Evolutionary conservation across 2,329 filamentous ascomycete species (phyloP).

Genomic region (Colletotrichum sp.): DNA sequence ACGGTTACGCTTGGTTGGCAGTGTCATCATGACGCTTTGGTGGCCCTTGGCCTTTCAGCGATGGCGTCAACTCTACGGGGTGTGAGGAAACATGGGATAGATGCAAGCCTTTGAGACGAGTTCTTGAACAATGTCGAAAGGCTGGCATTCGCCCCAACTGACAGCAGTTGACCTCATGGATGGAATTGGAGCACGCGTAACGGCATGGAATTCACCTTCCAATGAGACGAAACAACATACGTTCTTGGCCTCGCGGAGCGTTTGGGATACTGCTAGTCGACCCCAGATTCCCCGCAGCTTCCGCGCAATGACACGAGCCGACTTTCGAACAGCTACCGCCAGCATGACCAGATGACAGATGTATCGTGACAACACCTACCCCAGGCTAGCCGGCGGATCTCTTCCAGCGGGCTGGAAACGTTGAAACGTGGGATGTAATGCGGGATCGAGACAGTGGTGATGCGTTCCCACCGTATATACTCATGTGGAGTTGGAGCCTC

Average conservation of each 20-base stretch:
- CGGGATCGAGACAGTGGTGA: neutral
- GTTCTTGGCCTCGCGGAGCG: neutral
- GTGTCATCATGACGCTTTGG: constrained; percentile 14
- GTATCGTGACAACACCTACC: neutral
- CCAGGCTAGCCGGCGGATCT: neutral
- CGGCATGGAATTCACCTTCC: neutral
- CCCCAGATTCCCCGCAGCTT: constrained; percentile 1
- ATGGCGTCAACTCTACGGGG: neutral
- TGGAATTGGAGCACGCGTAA: neutral
- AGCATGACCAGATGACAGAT: neutral
- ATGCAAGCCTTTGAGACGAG: neutral
- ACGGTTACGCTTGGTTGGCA: neutral
- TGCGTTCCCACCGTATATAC: neutral
- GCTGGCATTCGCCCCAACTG: neutral
- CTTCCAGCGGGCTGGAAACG: neutral
- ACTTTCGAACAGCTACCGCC: neutral
- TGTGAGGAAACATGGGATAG: neutral
- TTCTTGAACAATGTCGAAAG: neutral
- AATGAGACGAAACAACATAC: neutral
- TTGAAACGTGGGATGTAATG: constrained; percentile 4
- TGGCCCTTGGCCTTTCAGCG: neutral
- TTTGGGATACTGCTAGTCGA: neutral
- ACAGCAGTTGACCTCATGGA: neutral
- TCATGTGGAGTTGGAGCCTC: neutral
- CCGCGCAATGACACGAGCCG: neutral